These are phyloP conservation scores for Colletotrichum lindemuthianum DNA, from an alignment of 2,329 filamentous ascomycete species.

Conservation along the genomic window DNA sequence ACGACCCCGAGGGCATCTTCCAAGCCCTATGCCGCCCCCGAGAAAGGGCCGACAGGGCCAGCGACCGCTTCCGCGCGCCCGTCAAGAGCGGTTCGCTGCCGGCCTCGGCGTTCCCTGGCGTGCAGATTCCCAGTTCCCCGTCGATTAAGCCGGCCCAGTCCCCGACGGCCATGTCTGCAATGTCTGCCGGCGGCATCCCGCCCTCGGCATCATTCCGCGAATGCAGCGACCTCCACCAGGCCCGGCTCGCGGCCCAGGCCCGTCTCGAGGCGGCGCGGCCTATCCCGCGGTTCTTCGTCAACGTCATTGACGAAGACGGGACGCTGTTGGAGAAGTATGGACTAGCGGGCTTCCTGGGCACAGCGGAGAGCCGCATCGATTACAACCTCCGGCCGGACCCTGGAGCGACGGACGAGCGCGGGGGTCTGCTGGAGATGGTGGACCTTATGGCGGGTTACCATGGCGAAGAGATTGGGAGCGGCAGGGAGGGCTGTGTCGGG, in stretches of 20 bases:
- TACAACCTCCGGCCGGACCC: slow-evolving; percentile 70
- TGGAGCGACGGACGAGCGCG: slow-evolving; percentile 65
- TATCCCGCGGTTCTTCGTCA: slow-evolving; percentile 66
- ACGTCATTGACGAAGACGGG: slow-evolving; percentile 65
- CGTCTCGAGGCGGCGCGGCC: slow-evolving; percentile 69
- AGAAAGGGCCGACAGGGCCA: slow-evolving; percentile 61
- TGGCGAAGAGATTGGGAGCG: slow-evolving; percentile 54
- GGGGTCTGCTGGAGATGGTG: slow-evolving; percentile 63
- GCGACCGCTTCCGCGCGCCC: slow-evolving; percentile 56
- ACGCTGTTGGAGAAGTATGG: slow-evolving; percentile 61
- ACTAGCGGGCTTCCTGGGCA: slow-evolving; percentile 71
- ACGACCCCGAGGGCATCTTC: slow-evolving; percentile 75
- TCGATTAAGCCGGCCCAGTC: slow-evolving; percentile 47
- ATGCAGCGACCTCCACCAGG: slow-evolving; percentile 57
- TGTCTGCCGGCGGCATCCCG: slow-evolving; percentile 40
- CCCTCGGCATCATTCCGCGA: slow-evolving; percentile 40
- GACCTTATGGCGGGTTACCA: slow-evolving; percentile 58
- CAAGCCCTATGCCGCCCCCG: slow-evolving; percentile 75
- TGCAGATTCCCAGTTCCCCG: too few species aligned
- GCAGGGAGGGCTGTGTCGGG: slow-evolving; percentile 55
- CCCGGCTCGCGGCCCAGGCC: slow-evolving; percentile 72
- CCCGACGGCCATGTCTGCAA: slow-evolving; percentile 42
- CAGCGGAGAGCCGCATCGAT: slow-evolving; percentile 64
- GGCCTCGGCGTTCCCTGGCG: slow-evolving; percentile 35
- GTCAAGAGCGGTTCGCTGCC: slow-evolving; percentile 27